Base-by-base conservation (phyloP, 805 yeast species). In the Wickerhamiella alocasiicola region DNA sequence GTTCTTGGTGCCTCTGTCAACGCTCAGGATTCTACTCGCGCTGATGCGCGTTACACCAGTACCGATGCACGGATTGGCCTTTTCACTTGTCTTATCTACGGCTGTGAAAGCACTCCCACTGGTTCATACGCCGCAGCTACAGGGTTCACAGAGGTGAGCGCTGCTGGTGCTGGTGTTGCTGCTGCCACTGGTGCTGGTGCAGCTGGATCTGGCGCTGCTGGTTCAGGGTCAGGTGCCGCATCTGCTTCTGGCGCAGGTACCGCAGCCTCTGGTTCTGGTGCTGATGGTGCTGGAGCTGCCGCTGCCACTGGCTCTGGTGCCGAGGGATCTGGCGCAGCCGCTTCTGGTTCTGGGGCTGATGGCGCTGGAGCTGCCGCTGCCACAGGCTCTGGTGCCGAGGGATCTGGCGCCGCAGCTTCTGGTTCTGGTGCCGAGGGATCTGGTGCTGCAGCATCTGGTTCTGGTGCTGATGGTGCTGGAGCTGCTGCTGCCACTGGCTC, bases 41-140 rank as follows among this genome's bases (percentile, higher is more conserved):
- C n/a, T 4, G 33, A 30, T 17, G 23, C 11, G 3, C 33, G 33
- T 15, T 30, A 30, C 23, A 32, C 36, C 6, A 12, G 26, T 6
- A 21, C 36, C 5, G 36, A 32, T 26, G 36, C 19, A 15, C 36
- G 36, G 18, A 19, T 32, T 6, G 6, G 12, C 4, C 36, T 32
- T n/a, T 32, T 32, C 17, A 32, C 36, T n/a, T 32, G 36, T n/a
- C 13, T 32, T 13, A 32, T 32, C 12, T 32, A 32, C 36, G 36
- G 36, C 9, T 32, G 26, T 13, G 26, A 21, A 3, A 7, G 24
- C 18, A 32, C 36, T 4, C 36, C 36, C 18, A 4, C 36, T 3
- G 15, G 5, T 6, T 5, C 24, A 15, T 3, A 6, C 13, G 13
- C n/a, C 5, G 24, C 15, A 4, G 34, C 34, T 7, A 18, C 34